Conservation (phyloP, 2,329 filamentous ascomycete species). For the Botrytis squamosa region DNA sequence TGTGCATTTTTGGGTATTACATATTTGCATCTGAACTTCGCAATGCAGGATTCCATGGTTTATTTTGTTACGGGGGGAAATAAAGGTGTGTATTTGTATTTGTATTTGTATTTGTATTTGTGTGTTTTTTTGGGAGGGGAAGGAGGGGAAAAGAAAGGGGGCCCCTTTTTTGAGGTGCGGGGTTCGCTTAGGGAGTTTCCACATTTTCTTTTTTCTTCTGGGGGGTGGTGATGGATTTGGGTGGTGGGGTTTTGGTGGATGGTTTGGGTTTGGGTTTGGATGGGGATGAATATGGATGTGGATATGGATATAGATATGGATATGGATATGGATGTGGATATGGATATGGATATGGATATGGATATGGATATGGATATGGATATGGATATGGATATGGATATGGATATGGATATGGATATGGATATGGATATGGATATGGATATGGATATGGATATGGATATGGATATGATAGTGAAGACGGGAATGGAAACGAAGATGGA, state of each 20-base stretch:
- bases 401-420: no score
- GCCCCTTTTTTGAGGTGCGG: background rate
- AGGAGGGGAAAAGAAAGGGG: background rate
- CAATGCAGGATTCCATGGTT: slow-evolving; percentile 26
- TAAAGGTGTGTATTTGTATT: slow-evolving; percentile 25
- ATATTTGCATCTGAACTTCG: background rate
- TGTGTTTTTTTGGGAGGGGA: background rate
- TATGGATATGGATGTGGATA: no score
- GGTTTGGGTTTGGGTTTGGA: no score
- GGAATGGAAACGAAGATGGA: background rate
- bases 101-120: background rate
- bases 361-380: no score
- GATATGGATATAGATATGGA: no score
- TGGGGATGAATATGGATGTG: no score
- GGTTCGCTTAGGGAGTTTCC: slow-evolving; percentile 12
- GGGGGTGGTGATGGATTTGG: background rate
- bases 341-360: no score
- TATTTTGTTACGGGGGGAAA: slow-evolving; percentile 38
- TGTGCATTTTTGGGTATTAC: no score
- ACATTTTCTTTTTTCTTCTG: background rate
- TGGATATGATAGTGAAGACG: background rate
- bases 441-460: no score
- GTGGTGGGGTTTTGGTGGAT: background rate
- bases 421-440: no score
- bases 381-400: no score